phyloP scores from a whole-genome alignment of 1,284 basidiomycete genomes.

The Marasmius oreades region DNA sequence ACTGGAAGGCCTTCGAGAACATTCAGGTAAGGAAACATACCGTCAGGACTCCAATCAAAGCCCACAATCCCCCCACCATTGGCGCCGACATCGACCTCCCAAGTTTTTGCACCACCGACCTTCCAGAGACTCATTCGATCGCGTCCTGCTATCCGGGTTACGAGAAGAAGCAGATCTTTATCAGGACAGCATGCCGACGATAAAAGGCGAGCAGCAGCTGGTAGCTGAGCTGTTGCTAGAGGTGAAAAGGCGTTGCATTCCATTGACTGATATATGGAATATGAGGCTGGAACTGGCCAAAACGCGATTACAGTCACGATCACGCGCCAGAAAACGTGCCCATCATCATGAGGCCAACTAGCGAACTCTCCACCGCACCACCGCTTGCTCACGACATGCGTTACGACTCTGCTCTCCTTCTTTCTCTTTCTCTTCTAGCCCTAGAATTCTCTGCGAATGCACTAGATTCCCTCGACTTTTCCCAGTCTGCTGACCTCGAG shows the following conservation, averaged over 20 bases:
- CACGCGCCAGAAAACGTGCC: constrained; percentile 1
- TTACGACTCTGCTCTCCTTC: constrained; percentile 6
- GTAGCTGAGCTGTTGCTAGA: constrained; percentile 55
- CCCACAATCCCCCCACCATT: constrained; percentile 48
- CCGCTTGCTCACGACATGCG: constrained; percentile 7
- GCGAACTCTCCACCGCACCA: constrained; percentile 3
- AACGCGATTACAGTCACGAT: neutral
- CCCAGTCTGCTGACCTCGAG: neutral
- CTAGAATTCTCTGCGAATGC: neutral
- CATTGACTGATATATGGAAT: constrained; percentile 25
- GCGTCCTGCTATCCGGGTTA: constrained; percentile 59
- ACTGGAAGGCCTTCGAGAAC: constrained; percentile 6
- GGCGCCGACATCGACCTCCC: constrained; percentile 67
- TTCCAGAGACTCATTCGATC: constrained; percentile 77
- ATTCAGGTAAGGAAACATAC: constrained; percentile 35
- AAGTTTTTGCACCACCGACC: constrained; percentile 71
- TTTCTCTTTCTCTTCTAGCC: constrained; percentile 1
- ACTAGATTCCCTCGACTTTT: neutral
- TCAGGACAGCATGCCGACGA: constrained; percentile 75
- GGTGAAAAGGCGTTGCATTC: constrained; percentile 48
- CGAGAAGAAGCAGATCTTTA: constrained; percentile 71
- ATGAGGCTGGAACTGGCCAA: neutral
- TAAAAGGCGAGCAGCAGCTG: constrained; percentile 54
- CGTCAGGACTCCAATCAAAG: constrained; percentile 78
- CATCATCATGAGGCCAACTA: neutral